Evolutionary conservation across 2,329 filamentous ascomycete species (phyloP), one percentile per base, ranked within the genome.

Genomic region (Nemania abortiva): DNA sequence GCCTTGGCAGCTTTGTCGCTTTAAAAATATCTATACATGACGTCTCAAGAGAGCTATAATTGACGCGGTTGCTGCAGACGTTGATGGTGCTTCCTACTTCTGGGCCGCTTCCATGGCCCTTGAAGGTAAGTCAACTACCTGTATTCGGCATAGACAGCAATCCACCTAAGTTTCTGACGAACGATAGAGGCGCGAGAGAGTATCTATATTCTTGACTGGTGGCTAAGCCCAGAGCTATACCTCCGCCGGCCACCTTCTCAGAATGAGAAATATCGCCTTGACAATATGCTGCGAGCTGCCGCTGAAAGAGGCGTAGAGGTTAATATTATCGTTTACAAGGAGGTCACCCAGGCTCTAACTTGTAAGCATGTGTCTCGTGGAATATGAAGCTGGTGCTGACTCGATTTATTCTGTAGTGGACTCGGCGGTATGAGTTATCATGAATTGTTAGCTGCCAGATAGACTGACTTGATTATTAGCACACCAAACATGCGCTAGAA

Each of bases 311-410:
- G 94, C 50, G 94, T 97, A 54, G 89, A 91, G 74, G 86, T 97
- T 74, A 91, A 95, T 74, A 86, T 97, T 60, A 94, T 97, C 62
- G 93, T 97, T 11, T 97, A 97, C 83, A 97, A 97, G 82, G 95
- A 98, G 81, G 92, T 95, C 7, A 89, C 92, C 3, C 91, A 93
- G 76, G 92, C 93, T 47, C 82, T 97, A 76, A 94, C 92, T 49
- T 84, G 91, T 93, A 86, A 87, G 91, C 77, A 31, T 27, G 82
- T 73, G 79, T 80, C 75, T 79, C 22, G 10, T 53, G 57, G 37
- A 15, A 22, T 39, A 20, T 7, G 31, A 61, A 34, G 22, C n/a
- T 13, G n/a, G 29, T 22, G 39, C 71, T 77, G 31, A 77, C 64
- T 10, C 1, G 13, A 18, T n/a, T 45, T 45, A 13, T 42, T 2